Evolutionary conservation across 495 filamentous ascomycete species (phyloP), one percentile per base, ranked within the genome.

Genomic region (Aspergillus heteromorphus): DNA sequence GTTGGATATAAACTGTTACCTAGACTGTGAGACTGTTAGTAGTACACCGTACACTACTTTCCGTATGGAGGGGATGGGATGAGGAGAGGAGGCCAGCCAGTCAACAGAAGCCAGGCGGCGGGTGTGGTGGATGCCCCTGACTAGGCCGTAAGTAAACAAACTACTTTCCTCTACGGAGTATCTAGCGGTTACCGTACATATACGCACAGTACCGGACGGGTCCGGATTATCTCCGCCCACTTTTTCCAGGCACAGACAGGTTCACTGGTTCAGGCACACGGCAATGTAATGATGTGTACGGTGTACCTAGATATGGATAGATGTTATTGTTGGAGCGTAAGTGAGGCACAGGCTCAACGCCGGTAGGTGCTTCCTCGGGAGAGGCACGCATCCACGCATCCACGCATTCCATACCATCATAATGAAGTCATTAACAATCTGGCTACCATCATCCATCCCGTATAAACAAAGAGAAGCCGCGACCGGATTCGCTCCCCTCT

Each of bases 41-140:
- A n/a, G n/a, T n/a, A n/a, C 30, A 13, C 30, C 30, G 9, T 34
- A 34, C 30, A 7, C 29, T 36, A 36, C 13, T 2, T 11, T 36
- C 31, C 31, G 2, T 13, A n/a, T 13, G 13, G 11, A n/a, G 5
- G 34, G 34, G 34, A n/a, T 11, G 2, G 13, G 31, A 4, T 4
- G 9, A 10, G 8, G 13, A 36, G 31, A 36, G 31, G 13, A 4
- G 31, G 31, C 2, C 31, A 27, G 31, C 31, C 31, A 13, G 34
- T 38, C 34, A 38, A 13, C 34, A 9, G n/a, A n/a, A 38, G 34
- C 34, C 34, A 14, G 11, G 1, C 34, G 11, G 34, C 34, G 10
- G 17, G 16, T 16, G 23, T 40, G 36, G 49, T 51, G 49, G 45
- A 40, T 58, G 36, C 56, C 56, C 56, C 56, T 58, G 51, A 58